Percentiles rank a stretch among this genome's conserved stretches.
phyloP scores from a whole-genome alignment of 768 basidiomycete species.

The Inosperma sp. region DNA sequence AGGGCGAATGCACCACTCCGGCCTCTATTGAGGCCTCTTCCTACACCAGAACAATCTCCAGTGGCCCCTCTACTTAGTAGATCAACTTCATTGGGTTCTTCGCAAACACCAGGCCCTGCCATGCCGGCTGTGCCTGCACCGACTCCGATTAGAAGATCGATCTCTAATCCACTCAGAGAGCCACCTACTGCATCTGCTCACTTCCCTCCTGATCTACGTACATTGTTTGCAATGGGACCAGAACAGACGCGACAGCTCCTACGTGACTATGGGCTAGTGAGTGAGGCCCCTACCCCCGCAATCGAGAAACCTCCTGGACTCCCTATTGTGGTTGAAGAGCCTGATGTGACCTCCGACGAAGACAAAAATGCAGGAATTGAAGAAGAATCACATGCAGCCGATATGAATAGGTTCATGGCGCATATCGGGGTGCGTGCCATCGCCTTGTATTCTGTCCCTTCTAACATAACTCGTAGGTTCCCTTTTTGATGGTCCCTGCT shows the following conservation, averaged over 20 bases:
- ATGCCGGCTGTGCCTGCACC: constrained; percentile 28
- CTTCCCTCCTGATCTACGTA: constrained; percentile 45
- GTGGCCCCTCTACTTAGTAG: constrained; percentile 25
- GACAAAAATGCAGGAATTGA: constrained; percentile 11
- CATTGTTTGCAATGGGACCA: constrained; percentile 41
- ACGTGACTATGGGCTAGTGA: constrained; percentile 41
- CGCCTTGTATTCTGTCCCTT: constrained; percentile 1
- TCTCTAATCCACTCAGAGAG: constrained; percentile 19
- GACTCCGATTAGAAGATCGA: constrained; percentile 25
- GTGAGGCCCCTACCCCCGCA: constrained; percentile 27
- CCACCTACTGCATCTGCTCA: constrained; percentile 39
- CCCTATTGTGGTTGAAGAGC: constrained; percentile 20
- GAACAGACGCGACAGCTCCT: constrained; percentile 38
- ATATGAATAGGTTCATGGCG: constrained; percentile 44
- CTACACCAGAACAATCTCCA: constrained; percentile 45
- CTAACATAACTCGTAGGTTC: constrained; percentile 27
- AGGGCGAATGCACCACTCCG: constrained; percentile 41
- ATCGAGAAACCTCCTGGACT: constrained; percentile 21
- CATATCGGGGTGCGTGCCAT: constrained; percentile 41
- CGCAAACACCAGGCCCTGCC: constrained; percentile 27
- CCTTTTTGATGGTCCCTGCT: constrained; percentile 39
- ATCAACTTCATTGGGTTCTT: constrained; percentile 23
- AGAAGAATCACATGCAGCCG: constrained; percentile 29
- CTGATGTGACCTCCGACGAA: constrained; percentile 1
- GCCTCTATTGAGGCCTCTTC: constrained; percentile 48